Base-by-base conservation (phyloP, 2,329 filamentous ascomycete species). In the Stachybotrys echinatus region DNA sequence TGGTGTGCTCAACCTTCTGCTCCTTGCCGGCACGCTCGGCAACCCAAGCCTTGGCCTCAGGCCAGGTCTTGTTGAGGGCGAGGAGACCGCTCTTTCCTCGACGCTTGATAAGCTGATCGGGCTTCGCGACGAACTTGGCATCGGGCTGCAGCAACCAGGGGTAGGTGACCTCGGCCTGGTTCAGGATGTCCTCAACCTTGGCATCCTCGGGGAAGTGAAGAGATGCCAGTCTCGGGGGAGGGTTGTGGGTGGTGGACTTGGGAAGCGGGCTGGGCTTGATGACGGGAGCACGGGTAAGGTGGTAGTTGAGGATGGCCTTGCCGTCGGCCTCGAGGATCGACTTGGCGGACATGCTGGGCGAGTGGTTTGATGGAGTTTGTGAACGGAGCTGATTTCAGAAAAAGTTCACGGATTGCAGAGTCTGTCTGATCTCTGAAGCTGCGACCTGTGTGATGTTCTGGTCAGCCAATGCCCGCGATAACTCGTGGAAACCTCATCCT, bases 301-400 rank as follows among this genome's bases (percentile, higher is more conserved):
- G 94, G 84, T 97, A 99, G 88, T 96, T 97, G 84, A 99, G 84
- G 80, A 99, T 97, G 83, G 94, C 94, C 88, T 99, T 99, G 84
- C 94, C 94, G 80, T 99, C 94, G 81, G 92, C 92, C 83, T 99
- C 94, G 81, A 88, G 77, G 71, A 99, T 97, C 61, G 92, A 88
- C 80, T 99, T 99, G 74, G 94, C 71, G 61, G 71, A 74, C 71
- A 74, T 74, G 62, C 53, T 69, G 65, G 57, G 57, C 58, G 38
- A 40, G 38, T 10, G 12, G 18, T 10, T 10, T 8, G 27, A 60
- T 58, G 54, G 55, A 58, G 50, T 55, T 52, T 51, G 50, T 50
- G 54, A 49, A 57, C 52, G 52, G 57, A 54, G 55, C 27, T 34
- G 27, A 34, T 34, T 34, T 34, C 14, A 55, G 53, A 52, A 55